phyloP scores from a whole-genome alignment of 306 rosid genomes.

The Datisca glomerata region DNA sequence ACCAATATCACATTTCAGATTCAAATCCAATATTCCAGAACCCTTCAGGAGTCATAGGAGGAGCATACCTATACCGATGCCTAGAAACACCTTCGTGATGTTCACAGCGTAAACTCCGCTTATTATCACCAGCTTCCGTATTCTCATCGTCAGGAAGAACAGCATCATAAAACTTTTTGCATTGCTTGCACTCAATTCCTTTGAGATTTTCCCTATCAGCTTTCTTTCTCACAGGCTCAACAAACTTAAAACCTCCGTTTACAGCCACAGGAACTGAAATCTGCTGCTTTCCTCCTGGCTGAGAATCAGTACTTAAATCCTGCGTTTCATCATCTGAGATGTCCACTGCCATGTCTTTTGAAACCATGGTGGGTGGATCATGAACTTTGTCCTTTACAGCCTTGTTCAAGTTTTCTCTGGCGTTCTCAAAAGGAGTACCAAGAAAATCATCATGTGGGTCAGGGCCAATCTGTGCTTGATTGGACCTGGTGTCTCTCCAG shows the following conservation, averaged over 20 bases:
- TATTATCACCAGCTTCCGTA: slow-evolving; percentile 2
- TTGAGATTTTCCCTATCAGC: slow-evolving; percentile 79
- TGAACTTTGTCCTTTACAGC: slow-evolving; percentile 22
- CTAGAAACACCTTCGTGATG: slow-evolving; percentile 96
- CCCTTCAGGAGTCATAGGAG: slow-evolving; percentile 96
- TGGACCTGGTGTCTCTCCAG: slow-evolving; percentile 77
- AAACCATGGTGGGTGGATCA: slow-evolving; percentile 10
- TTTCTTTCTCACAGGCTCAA: slow-evolving; percentile 86
- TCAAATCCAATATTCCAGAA: slow-evolving; percentile 98
- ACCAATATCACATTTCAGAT: slow-evolving; percentile 49
- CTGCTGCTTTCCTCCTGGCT: slow-evolving; percentile 31
- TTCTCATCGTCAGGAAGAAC: slow-evolving; percentile 47
- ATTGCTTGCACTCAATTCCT: slow-evolving; percentile 92
- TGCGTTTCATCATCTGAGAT: slow-evolving; percentile 78
- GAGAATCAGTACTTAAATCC: slow-evolving; percentile 37
- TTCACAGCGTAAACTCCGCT: slow-evolving; percentile 57
- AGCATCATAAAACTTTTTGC: slow-evolving; percentile 82
- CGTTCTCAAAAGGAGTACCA: slow-evolving; percentile 69
- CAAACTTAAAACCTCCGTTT: slow-evolving; percentile 55
- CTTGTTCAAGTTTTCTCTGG: slow-evolving; percentile 54
- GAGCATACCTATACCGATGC: slow-evolving; percentile 83
- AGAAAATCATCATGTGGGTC: slow-evolving; percentile 96
- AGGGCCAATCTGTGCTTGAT: slow-evolving; percentile 49
- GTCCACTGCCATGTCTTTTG: slow-evolving; percentile 22
- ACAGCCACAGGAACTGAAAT: slow-evolving; percentile 22